Base-by-base conservation (phyloP, 2,329 filamentous ascomycete species). In the Xylaria sp. region DNA sequence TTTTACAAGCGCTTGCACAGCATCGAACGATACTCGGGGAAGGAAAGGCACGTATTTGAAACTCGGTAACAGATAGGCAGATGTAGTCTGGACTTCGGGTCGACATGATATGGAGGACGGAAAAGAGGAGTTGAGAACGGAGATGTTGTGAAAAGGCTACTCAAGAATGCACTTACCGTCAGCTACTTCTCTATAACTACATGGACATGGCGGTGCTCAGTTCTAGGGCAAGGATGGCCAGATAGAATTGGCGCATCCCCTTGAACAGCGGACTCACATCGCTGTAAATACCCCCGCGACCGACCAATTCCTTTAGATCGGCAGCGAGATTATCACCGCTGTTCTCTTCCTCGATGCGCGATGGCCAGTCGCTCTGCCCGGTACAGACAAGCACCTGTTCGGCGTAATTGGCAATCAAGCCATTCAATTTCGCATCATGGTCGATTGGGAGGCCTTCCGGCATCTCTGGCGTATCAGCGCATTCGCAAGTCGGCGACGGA, bases 331-430 rank as follows among this genome's bases (percentile, higher is more conserved):
- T 91, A 73, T 89, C 86, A 18, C 84, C 88, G 76, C 81, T 86
- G 74, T 91, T 88, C 69, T 97, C 94, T 55, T 97, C 90, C 78
- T 97, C 94, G 71, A 98, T 97, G 66, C 89, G 88, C 76, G 92
- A 94, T 34, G 86, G 84, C 94, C 94, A 98, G 81, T 97, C 92
- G 37, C 86, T 82, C 69, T 89, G 88, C 4, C 93, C 94, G 0
- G 94, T 97, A 71, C 92, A 94, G 15, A 98, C 85, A 10, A 98
- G 81, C 3, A 98, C 87, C 74, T 98, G 94, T 80, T 97, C 91
- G 0, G 90, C 86, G 78, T 97, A 97, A 0, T 86, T 84, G 1
- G 91, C 85, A 82, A 97, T 94, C 6, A 92, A 91, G 13, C 92
- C 92, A 77, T 92, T 91, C 52, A 98, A 83, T 20, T 87, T 85